phyloP scores from a whole-genome alignment of 2,329 filamentous ascomycete genomes.

The Ophiostoma himal-ulmi region DNA sequence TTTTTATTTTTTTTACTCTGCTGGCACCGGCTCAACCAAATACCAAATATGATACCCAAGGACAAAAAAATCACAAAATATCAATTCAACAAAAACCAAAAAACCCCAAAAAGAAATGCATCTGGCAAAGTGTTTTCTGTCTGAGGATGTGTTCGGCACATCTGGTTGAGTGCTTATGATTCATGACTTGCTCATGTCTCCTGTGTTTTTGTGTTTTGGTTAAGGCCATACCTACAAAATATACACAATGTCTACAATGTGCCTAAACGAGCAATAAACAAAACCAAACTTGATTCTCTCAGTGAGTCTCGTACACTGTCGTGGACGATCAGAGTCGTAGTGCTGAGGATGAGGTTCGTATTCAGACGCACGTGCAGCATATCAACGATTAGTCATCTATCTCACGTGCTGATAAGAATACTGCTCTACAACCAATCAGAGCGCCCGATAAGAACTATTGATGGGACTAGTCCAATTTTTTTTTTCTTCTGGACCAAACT shows the following conservation, averaged over 20 bases:
- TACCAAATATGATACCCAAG: slow-evolving; percentile 18
- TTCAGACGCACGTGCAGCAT: not conserved
- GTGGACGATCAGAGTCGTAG: not conserved
- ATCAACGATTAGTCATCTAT: not conserved
- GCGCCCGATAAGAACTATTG: not conserved
- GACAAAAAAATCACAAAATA: slow-evolving; percentile 18
- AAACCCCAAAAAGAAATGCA: no score
- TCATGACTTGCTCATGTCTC: not conserved
- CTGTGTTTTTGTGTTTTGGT: not conserved
- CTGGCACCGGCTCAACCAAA: slow-evolving; percentile 10
- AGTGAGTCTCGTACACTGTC: not conserved
- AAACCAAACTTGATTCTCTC: not conserved
- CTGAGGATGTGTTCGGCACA: not conserved
- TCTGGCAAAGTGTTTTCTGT: not conserved
- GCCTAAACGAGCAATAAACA: not conserved
- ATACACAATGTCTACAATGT: not conserved
- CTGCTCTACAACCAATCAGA: not conserved
- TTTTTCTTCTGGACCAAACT: slow-evolving; percentile 7
- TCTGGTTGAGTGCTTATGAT: not conserved
- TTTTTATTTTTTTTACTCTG: not conserved
- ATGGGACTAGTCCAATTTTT: slow-evolving; percentile 13
- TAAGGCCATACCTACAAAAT: not conserved
- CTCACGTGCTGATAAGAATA: slow-evolving; percentile 8
- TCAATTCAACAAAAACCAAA: not conserved
- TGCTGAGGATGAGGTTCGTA: no score